Conservation (phyloP, 129 eudicot genomes). For the Saposhnikovia divaricata region DNA sequence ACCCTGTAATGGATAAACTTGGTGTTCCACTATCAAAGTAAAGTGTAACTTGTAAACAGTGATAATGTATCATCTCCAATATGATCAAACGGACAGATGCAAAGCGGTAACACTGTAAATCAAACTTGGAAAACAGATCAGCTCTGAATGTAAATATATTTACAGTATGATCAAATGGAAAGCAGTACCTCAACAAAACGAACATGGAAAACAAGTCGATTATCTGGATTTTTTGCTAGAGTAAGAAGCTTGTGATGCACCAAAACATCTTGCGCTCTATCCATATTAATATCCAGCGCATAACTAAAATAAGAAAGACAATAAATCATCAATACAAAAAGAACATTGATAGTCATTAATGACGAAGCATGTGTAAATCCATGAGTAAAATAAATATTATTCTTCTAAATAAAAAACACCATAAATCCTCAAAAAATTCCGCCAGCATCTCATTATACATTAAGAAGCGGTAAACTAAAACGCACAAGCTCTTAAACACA, state of each 20-base stretch:
- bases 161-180: slow-evolving; percentile 12
- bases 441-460: not conserved
- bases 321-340: slow-evolving; percentile 1
- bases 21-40: not conserved
- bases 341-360: not conserved
- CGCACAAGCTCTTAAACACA: not conserved
- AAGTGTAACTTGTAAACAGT: not conserved
- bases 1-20: not conserved
- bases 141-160: not conserved
- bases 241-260: slow-evolving; percentile 78
- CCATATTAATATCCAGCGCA: slow-evolving; percentile 75
- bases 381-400: not conserved
- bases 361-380: not conserved
- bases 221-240: slow-evolving; percentile 64
- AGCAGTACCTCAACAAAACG: slow-evolving; percentile 71
- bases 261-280: slow-evolving; percentile 80
- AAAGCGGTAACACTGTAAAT: not conserved
- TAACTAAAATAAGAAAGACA: slow-evolving; percentile 32
- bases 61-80: not conserved
- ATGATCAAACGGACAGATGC: not conserved
- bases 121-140: not conserved
- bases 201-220: slow-evolving; percentile 68
- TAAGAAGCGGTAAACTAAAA: not conserved
- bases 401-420: not conserved
- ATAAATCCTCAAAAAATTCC: not conserved